Evolutionary conservation across 2,329 filamentous ascomycete genomes (phyloP).

Genomic region (Colletotrichum graminicola): DNA sequence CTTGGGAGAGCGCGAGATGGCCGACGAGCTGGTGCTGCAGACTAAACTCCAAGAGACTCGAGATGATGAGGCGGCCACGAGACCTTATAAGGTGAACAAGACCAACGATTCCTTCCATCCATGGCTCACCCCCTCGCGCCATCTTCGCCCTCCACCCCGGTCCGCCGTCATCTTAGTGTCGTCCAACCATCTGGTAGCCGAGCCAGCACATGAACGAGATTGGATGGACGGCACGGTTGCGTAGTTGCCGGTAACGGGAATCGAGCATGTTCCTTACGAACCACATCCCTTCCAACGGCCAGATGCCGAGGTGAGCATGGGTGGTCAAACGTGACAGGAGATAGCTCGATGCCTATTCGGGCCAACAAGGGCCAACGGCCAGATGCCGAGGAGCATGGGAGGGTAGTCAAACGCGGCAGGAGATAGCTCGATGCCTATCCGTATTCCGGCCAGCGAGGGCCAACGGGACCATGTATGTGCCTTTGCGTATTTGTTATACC

Average conservation of each 20-base stretch:
- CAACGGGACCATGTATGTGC: conserved; percentile 7
- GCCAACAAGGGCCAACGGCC: conserved; percentile 19
- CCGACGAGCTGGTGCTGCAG: conserved; percentile 31
- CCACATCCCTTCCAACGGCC: not conserved
- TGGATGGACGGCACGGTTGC: conserved; percentile 14
- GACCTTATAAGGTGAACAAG: conserved; percentile 25
- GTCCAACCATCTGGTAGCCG: not conserved
- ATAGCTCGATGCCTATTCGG: conserved; percentile 16
- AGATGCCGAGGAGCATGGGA: not conserved
- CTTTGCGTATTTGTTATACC: not conserved
- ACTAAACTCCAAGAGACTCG: not conserved
- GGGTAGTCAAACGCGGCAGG: not conserved
- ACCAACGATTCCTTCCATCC: not conserved
- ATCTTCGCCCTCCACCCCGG: not conserved
- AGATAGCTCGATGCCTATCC: conserved; percentile 19
- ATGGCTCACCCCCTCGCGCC: not conserved
- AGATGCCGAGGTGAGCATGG: not conserved
- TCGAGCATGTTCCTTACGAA: not conserved
- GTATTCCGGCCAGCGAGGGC: conserved; percentile 24
- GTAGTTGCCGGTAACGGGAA: conserved; percentile 14
- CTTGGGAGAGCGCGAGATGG: conserved; percentile 19
- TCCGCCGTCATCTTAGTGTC: not conserved
- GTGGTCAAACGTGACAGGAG: conserved; percentile 4
- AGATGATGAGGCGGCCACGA: conserved; percentile 15
- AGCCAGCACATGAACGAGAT: conserved; percentile 11